Evolutionary conservation across 495 filamentous ascomycete species (phyloP).

Genomic region (Diplogelasinospora grovesii): DNA sequence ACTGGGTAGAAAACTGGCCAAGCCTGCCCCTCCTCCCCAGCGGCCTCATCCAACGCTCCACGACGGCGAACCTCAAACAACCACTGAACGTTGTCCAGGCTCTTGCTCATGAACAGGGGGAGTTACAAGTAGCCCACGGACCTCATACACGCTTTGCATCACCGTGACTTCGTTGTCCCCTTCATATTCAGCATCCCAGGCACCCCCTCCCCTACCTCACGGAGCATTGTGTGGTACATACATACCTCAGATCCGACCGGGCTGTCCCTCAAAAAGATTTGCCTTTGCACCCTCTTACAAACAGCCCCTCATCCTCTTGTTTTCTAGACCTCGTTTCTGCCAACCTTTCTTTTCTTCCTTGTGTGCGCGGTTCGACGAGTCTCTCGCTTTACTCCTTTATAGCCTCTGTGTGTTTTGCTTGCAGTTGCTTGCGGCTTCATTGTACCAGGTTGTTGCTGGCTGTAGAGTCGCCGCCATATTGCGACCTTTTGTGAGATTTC

Average conservation of each 20-base stretch:
- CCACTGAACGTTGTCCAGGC: slow-evolving; percentile 17
- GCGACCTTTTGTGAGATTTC: background rate
- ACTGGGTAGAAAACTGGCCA: slow-evolving; percentile 12
- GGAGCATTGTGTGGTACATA: slow-evolving; percentile 7
- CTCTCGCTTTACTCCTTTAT: background rate
- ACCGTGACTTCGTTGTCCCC: slow-evolving; percentile 19
- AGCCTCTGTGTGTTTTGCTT: background rate
- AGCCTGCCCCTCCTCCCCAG: slow-evolving; percentile 11
- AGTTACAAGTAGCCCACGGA: slow-evolving; percentile 24
- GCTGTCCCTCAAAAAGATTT: slow-evolving; percentile 17
- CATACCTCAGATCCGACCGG: slow-evolving; percentile 3
- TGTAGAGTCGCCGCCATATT: too few relatives aligned
- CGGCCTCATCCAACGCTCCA: slow-evolving; percentile 23
- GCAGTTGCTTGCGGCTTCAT: background rate
- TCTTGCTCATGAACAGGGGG: slow-evolving; percentile 18
- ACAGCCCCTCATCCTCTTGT: slow-evolving; percentile 12
- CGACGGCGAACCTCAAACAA: slow-evolving; percentile 29
- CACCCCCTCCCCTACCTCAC: background rate
- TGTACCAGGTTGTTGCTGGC: too few relatives aligned
- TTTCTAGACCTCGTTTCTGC: slow-evolving; percentile 4
- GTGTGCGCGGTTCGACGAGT: slow-evolving; percentile 2
- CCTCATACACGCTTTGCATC: slow-evolving; percentile 26
- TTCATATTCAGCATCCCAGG: slow-evolving; percentile 13
- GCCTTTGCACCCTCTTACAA: slow-evolving; percentile 20
- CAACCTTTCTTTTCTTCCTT: background rate